These are phyloP conservation scores for Ananas comosus DNA, from an alignment of 176 grass and related monocot genomes.

Conservation along the genomic window DNA sequence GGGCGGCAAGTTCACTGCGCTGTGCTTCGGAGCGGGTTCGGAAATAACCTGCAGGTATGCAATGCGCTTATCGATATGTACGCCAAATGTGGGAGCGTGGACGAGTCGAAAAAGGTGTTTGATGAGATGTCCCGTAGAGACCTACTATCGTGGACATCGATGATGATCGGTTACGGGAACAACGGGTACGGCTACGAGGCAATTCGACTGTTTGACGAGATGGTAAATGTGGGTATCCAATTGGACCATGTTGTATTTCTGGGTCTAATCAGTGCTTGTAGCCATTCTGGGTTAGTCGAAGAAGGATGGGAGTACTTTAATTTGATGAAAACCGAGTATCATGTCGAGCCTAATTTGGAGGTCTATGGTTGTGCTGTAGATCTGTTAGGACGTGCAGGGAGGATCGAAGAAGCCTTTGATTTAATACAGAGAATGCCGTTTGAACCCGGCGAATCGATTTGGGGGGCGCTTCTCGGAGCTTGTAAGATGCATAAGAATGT, in stretches of 20 bases:
- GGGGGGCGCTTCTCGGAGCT: slow-evolving; percentile 47
- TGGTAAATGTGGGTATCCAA: slow-evolving; percentile 26
- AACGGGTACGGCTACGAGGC: slow-evolving; percentile 33
- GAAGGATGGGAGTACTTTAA: slow-evolving; percentile 46
- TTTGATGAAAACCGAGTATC: slow-evolving; percentile 36
- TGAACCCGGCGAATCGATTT: slow-evolving; percentile 47
- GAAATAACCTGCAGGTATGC: slow-evolving; percentile 26
- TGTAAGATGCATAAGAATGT: slow-evolving; percentile 51
- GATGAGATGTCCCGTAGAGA: slow-evolving; percentile 29
- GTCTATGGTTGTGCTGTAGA: slow-evolving; percentile 38
- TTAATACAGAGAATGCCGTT: slow-evolving; percentile 39
- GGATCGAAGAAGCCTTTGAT: slow-evolving; percentile 30
- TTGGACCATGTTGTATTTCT: slow-evolving; percentile 42
- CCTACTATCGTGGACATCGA: slow-evolving; percentile 46
- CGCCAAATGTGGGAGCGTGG: slow-evolving; percentile 42
- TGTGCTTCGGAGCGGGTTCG: slow-evolving; percentile 30
- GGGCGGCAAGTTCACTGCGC: slow-evolving; percentile 45
- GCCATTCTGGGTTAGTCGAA: slow-evolving; percentile 48
- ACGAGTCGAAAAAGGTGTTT: slow-evolving; percentile 36
- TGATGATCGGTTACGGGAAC: slow-evolving; percentile 46
- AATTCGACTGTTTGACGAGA: slow-evolving; percentile 36
- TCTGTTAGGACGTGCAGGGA: slow-evolving; percentile 44
- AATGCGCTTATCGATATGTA: slow-evolving; percentile 59
- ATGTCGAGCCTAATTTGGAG: slow-evolving; percentile 40
- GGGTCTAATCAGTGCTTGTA: slow-evolving; percentile 44